Evolutionary conservation across 2,329 filamentous ascomycete genomes (phyloP).

Genomic region (Epichloe hybrida): DNA sequence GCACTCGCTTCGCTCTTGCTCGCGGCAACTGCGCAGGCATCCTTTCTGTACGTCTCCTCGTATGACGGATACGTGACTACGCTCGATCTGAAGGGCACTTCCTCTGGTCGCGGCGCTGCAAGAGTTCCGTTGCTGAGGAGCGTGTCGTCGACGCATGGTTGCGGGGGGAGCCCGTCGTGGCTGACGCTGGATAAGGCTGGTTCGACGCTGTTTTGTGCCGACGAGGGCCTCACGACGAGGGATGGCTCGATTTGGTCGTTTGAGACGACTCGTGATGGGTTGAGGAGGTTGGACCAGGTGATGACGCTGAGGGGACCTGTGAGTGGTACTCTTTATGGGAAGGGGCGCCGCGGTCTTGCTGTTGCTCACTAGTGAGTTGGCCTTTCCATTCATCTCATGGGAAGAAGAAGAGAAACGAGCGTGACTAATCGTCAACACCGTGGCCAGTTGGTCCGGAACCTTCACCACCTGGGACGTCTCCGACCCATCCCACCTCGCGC

Average conservation of each 20-base stretch:
- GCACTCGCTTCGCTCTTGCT: slow-evolving; percentile 4
- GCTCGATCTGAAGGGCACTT: slow-evolving; percentile 23
- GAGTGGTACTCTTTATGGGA: slow-evolving; percentile 29
- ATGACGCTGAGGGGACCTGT: slow-evolving; percentile 29
- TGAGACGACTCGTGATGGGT: slow-evolving; percentile 22
- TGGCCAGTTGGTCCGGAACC: slow-evolving; percentile 23
- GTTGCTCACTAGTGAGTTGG: slow-evolving; percentile 32
- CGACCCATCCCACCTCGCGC: slow-evolving; percentile 21
- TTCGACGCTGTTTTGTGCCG: slow-evolving; percentile 42
- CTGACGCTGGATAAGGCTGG: slow-evolving; percentile 39
- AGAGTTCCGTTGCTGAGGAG: slow-evolving; percentile 21
- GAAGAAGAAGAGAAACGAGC: no score
- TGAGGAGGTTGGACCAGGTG: slow-evolving; percentile 24
- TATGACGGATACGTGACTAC: slow-evolving; percentile 35
- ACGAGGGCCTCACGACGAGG: slow-evolving; percentile 38
- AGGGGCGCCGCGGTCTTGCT: slow-evolving; percentile 24
- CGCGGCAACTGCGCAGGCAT: slow-evolving; percentile 15
- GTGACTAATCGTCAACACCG: background rate
- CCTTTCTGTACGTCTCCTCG: slow-evolving; percentile 33
- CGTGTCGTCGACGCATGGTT: slow-evolving; percentile 30
- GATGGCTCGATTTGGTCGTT: slow-evolving; percentile 36
- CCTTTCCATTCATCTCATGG: background rate
- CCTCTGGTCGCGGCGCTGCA: background rate
- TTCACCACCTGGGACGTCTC: slow-evolving; percentile 32
- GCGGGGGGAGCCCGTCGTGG: slow-evolving; percentile 46